These are phyloP conservation scores for Kurtzmaniella quercitrusa DNA, from an alignment of 1,139 yeast genomes.

Conservation along the genomic window DNA sequence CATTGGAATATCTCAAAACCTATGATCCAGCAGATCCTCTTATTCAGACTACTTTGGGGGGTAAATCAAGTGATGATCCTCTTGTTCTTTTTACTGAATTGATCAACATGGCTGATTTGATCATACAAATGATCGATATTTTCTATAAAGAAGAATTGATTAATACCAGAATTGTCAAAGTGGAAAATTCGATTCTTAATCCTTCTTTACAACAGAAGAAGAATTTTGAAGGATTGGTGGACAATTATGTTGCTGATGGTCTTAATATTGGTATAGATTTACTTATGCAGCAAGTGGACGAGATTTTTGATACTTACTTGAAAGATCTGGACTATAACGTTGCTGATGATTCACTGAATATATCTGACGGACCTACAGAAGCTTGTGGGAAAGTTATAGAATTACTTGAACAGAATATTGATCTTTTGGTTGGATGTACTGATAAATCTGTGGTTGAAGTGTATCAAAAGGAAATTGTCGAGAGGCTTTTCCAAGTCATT, in stretches of 20 bases:
- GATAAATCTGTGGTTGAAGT: slow-evolving; percentile 88
- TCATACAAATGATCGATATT: slow-evolving; percentile 88
- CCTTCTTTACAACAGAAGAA: slow-evolving; percentile 79
- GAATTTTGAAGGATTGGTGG: slow-evolving; percentile 74
- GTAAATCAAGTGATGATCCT: slow-evolving; percentile 61
- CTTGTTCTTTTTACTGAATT: slow-evolving; percentile 82
- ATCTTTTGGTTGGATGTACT: slow-evolving; percentile 73
- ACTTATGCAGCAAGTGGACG: slow-evolving; percentile 68
- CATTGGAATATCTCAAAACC: slow-evolving; percentile 61
- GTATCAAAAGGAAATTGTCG: slow-evolving; percentile 90
- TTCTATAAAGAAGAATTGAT: slow-evolving; percentile 86
- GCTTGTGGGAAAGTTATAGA: slow-evolving; percentile 65
- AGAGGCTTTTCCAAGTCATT: slow-evolving; percentile 71
- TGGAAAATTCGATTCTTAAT: slow-evolving; percentile 71
- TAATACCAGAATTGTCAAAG: slow-evolving; percentile 54
- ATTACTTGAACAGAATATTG: slow-evolving; percentile 69
- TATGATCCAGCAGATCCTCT: slow-evolving; percentile 59
- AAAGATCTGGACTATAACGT: slow-evolving; percentile 34
- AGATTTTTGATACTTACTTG: slow-evolving; percentile 24
- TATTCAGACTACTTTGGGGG: slow-evolving; percentile 13
- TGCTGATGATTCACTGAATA: slow-evolving; percentile 10
- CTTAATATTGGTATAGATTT: slow-evolving; percentile 87
- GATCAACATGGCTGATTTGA: slow-evolving; percentile 87
- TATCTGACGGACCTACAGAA: slow-evolving; percentile 54
- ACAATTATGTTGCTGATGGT: slow-evolving; percentile 89